Conservation (phyloP, 2,329 filamentous ascomycete genomes). For the Dendryphion nanum region DNA sequence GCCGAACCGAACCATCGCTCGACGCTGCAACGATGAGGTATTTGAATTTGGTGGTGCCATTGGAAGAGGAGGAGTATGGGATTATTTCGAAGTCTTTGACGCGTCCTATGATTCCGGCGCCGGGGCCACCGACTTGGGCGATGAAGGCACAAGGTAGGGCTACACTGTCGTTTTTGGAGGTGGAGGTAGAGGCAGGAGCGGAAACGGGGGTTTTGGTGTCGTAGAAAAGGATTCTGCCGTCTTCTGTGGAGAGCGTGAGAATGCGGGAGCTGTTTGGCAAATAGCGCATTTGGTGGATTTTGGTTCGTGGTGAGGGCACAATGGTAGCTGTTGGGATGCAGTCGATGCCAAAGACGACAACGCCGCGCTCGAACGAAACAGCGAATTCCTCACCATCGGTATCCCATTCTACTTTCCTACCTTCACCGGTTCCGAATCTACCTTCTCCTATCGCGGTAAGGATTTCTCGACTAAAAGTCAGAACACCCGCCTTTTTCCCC, state of each 20-base stretch:
- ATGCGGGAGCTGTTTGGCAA: slow-evolving; percentile 58
- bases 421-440: slow-evolving; percentile 76
- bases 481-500: slow-evolving; percentile 88
- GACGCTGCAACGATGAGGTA: slow-evolving; percentile 67
- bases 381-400: slow-evolving; percentile 76
- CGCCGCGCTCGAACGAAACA: slow-evolving; percentile 83
- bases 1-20: slow-evolving; percentile 80
- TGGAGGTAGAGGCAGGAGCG: slow-evolving; percentile 3
- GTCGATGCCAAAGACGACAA: slow-evolving; percentile 84
- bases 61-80: slow-evolving; percentile 32
- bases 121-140: slow-evolving; percentile 75
- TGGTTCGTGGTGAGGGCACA: slow-evolving; percentile 66
- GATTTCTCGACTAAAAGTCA: slow-evolving; percentile 77
- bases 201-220: slow-evolving; percentile 63
- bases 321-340: slow-evolving; percentile 76
- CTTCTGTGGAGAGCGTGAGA: slow-evolving; percentile 81
- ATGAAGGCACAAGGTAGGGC: slow-evolving; percentile 61
- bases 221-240: slow-evolving; percentile 83
- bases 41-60: not conserved
- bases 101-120: slow-evolving; percentile 64
- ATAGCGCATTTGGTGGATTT: slow-evolving; percentile 81
- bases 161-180: slow-evolving; percentile 21
- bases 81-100: slow-evolving; percentile 87
- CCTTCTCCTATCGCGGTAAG: slow-evolving; percentile 74
- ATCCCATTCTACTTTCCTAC: slow-evolving; percentile 79